Evolutionary conservation across 73 alveolate genomes (phyloP), one percentile per base, ranked within the genome.

Genomic region (Tetrahymena borealis): DNA sequence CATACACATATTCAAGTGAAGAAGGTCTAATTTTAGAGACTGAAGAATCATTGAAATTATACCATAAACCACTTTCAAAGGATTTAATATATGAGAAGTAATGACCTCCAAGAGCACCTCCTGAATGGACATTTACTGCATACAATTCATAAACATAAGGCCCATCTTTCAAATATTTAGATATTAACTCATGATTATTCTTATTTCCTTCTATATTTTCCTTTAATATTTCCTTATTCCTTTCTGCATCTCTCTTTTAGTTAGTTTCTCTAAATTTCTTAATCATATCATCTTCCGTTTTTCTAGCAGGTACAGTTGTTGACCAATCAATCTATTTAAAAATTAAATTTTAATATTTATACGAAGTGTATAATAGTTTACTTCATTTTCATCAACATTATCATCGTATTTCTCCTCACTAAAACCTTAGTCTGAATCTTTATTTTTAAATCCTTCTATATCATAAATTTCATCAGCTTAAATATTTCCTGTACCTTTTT

Each of bases 101-200:
- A 93, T 98, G 99, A 3, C 99, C 99, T 10, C 99, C 99, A 78
- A 96, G 91, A 16, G 99, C 99, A 15, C 99, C 97, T n/a, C 99
- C 99, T 79, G 98, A 96, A 91, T 98, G 99, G 10, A 97, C 93
- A 38, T 97, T 96, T 0, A 98, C 98, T 7, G 99, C 94, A 96
- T 96, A 98, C 78, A 98, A 96, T 91, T 97, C 99, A 96, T 98
- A 98, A 8, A 98, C 99, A 92, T 92, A 91, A 32, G 96, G 98
- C 32, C 99, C 99, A 91, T 97, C 97, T 91, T 92, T 41, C 20
- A 97, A 90, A 92, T 95, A 96, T 39, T 94, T 94, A 78, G 96
- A 39, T 40, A 96, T 92, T 91, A 92, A 85, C 92, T 93, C 94
- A 91, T 97, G 94, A 13, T 93, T 20, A 78, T 91, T 91, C 39